Evolutionary conservation across 768 basidiomycete genomes (phyloP).

Genomic region (Albatrellus ellisii): DNA sequence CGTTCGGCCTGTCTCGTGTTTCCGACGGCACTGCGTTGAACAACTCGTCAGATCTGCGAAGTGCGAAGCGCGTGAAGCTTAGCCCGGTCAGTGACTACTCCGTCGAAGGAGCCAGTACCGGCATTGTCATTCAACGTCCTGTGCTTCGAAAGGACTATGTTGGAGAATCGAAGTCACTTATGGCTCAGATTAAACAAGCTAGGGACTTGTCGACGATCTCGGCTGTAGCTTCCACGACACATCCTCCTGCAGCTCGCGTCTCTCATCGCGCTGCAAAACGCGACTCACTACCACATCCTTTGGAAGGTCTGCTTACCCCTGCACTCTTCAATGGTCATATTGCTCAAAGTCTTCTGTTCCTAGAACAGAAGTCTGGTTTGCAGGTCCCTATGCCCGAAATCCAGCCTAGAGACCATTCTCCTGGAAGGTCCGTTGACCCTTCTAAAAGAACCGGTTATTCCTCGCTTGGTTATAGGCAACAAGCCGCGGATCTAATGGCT

Average conservation of each 20-base stretch:
- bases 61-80: slow-evolving; percentile 70
- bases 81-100: slow-evolving; percentile 53
- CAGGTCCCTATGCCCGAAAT: too few relatives aligned
- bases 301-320: too few relatives aligned
- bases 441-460: slow-evolving; percentile 32
- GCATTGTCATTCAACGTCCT: slow-evolving; percentile 36
- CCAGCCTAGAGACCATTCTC: background rate
- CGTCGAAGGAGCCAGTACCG: slow-evolving; percentile 34
- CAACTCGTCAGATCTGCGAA: slow-evolving; percentile 42
- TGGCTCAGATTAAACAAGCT: slow-evolving; percentile 70
- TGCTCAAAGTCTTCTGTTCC: too few relatives aligned
- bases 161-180: slow-evolving; percentile 62
- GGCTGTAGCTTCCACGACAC: slow-evolving; percentile 34
- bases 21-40: slow-evolving; percentile 31
- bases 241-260: too few relatives aligned
- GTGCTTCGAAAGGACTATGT: slow-evolving; percentile 52
- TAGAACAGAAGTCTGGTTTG: too few relatives aligned
- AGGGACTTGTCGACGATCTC: slow-evolving; percentile 70
- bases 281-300: too few relatives aligned
- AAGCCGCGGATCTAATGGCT: slow-evolving; percentile 73
- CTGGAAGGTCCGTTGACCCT: slow-evolving; percentile 9
- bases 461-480: slow-evolving; percentile 56
- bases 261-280: too few relatives aligned
- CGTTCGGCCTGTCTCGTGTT: slow-evolving; percentile 33
- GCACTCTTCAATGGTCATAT: too few relatives aligned